Evolutionary conservation across 768 basidiomycete genomes (phyloP).

Genomic region (Sutorius australiensis): DNA sequence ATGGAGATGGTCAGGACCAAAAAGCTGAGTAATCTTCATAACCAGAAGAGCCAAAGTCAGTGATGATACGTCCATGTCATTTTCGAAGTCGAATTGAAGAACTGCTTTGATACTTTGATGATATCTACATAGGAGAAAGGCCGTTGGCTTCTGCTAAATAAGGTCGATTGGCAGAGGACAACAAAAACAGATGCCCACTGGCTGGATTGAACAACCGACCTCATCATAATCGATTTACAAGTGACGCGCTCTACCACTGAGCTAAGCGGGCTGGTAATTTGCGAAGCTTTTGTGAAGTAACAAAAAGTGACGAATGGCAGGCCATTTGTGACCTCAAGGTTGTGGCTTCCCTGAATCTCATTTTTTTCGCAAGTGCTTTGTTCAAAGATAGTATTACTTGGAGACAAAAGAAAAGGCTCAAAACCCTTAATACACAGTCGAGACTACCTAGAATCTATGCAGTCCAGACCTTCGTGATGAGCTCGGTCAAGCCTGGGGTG

Average conservation of each 20-base stretch:
- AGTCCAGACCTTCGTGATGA: slow-evolving; percentile 78
- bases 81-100: too few relatives aligned
- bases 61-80: not conserved
- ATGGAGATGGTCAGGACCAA: not conserved
- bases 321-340: not conserved
- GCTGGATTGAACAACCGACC: slow-evolving; percentile 46
- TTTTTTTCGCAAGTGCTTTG: too few relatives aligned
- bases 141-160: not conserved
- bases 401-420: not conserved
- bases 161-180: too few relatives aligned
- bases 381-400: not conserved
- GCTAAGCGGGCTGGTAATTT: slow-evolving; percentile 1
- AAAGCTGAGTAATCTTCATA: not conserved
- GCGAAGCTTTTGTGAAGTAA: not conserved
- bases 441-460: slow-evolving; percentile 44
- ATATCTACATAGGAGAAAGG: too few relatives aligned
- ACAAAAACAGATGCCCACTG: slow-evolving; percentile 33
- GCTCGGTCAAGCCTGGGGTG: slow-evolving; percentile 72
- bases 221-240: slow-evolving; percentile 36
- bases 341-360: not conserved
- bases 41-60: not conserved
- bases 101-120: too few relatives aligned
- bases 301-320: not conserved
- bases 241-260: slow-evolving; percentile 42
- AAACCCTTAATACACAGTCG: not conserved